Evolutionary conservation across 2,329 filamentous ascomycete species (phyloP).

Genomic region (Fusarium coffeatum): DNA sequence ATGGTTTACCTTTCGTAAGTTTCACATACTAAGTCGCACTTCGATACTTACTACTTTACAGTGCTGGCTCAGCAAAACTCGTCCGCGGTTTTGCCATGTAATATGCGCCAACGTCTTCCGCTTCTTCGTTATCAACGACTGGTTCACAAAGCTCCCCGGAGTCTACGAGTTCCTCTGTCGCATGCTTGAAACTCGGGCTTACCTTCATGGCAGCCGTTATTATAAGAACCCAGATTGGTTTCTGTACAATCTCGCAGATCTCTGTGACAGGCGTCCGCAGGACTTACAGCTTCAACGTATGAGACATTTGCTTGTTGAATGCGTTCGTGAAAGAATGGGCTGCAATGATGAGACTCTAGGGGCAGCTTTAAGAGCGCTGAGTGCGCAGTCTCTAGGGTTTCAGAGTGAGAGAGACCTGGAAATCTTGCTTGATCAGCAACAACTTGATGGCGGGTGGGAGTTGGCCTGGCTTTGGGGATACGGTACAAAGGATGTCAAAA

Average conservation of each 20-base stretch:
- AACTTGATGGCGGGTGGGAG: constrained; percentile 14
- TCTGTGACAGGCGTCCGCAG: not conserved
- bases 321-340: not conserved
- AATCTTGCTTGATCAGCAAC: not conserved
- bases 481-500: not conserved
- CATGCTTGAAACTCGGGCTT: constrained; percentile 7
- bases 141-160: not conserved
- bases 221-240: constrained; percentile 19
- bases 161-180: constrained; percentile 1
- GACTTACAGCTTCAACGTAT: not conserved
- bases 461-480: constrained; percentile 1
- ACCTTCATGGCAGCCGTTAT: constrained; percentile 10
- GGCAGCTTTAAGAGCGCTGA: not conserved
- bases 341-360: not conserved
- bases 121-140: constrained; percentile 10
- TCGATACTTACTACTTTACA: not conserved
- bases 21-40: rapidly evolving
- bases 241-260: not conserved
- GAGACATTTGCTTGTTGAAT: not conserved
- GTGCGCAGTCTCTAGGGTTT: not conserved
- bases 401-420: not conserved
- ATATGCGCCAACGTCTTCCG: constrained; percentile 19
- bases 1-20: constrained; percentile 14
- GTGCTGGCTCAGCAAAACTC: constrained; percentile 2
- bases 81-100: constrained; percentile 2